These are phyloP conservation scores for Physcia stellaris DNA, from an alignment of 495 filamentous ascomycete species.

Conservation along the genomic window DNA sequence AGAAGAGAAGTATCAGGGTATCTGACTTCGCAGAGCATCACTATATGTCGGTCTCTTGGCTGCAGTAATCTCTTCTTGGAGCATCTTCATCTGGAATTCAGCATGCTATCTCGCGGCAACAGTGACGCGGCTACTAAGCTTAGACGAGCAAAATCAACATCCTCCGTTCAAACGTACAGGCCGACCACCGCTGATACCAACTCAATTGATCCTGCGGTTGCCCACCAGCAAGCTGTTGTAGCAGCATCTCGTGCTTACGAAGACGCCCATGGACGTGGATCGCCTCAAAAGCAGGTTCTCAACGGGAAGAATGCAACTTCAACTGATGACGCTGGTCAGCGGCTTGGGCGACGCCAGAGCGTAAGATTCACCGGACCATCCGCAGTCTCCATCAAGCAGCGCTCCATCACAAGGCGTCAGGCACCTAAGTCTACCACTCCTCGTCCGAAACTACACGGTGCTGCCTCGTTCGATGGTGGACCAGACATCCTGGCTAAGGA, in stretches of 20 bases:
- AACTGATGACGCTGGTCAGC: slow-evolving; percentile 3
- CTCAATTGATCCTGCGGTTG: slow-evolving; percentile 38
- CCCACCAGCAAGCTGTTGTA: slow-evolving; percentile 47
- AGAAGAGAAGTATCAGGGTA: too few relatives aligned
- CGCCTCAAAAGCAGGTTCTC: slow-evolving; percentile 2
- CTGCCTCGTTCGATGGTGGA: slow-evolving; percentile 9
- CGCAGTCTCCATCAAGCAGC: slow-evolving; percentile 12
- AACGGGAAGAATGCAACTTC: slow-evolving; percentile 3
- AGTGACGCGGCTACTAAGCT: slow-evolving; percentile 31
- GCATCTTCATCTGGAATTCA: slow-evolving; percentile 6
- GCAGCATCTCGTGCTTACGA: slow-evolving; percentile 56
- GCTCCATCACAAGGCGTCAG: slow-evolving; percentile 14
- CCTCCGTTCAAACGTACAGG: slow-evolving; percentile 36
- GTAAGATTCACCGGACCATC: slow-evolving; percentile 39
- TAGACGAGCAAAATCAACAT: slow-evolving; percentile 48
- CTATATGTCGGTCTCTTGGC: too few relatives aligned
- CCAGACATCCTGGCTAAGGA: slow-evolving; percentile 13
- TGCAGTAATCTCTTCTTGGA: too few relatives aligned
- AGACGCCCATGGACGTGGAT: slow-evolving; percentile 33
- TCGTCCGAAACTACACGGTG: slow-evolving; percentile 1
- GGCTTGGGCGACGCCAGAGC: slow-evolving; percentile 28
- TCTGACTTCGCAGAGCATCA: neutral
- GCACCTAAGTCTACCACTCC: neutral
- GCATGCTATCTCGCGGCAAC: slow-evolving; percentile 34
- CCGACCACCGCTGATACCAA: slow-evolving; percentile 19